A percentile compares a stretch with the other conserved stretches of the same genome.
These are phyloP conservation scores for Artemisia tridentata DNA, from an alignment of 129 eudicot genomes.

Conservation along the genomic window DNA sequence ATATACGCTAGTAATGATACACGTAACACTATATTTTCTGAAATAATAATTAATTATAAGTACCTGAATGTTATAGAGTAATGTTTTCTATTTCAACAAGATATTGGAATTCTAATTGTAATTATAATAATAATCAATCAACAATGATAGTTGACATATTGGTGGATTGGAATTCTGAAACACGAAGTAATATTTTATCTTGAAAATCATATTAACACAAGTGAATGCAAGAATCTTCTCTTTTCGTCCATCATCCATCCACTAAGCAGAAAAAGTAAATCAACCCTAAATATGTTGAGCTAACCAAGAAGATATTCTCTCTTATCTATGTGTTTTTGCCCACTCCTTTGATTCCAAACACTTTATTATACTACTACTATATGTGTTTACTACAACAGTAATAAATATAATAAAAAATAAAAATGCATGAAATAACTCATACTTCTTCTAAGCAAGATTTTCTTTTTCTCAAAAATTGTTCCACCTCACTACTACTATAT, in stretches of 20 bases:
- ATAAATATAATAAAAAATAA: not conserved
- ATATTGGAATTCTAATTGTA: not conserved
- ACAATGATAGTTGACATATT: not conserved
- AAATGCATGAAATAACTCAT: slow-evolving; percentile 22
- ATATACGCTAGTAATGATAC: too few species aligned
- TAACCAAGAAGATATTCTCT: slow-evolving; percentile 52
- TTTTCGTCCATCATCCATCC: slow-evolving; percentile 49
- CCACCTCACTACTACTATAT: not conserved
- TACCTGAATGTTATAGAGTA: too few species aligned
- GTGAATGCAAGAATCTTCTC: slow-evolving; percentile 42
- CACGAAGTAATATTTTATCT: not conserved
- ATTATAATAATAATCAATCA: not conserved
- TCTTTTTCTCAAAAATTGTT: slow-evolving; percentile 16
- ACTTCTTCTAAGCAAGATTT: slow-evolving; percentile 38
- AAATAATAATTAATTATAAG: too few species aligned
- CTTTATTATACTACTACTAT: slow-evolving; percentile 20
- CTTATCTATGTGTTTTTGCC: slow-evolving; percentile 45
- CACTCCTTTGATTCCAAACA: slow-evolving; percentile 33
- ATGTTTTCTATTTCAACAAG: too few species aligned
- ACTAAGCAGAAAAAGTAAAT: slow-evolving; percentile 41
- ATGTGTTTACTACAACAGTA: not conserved
- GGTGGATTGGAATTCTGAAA: slow-evolving; percentile 6
- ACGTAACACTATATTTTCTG: too few species aligned
- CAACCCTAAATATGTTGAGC: slow-evolving; percentile 39
- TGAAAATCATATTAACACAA: slow-evolving; percentile 18